Conservation (phyloP, 2,329 filamentous ascomycete genomes). For the Knufia petricola region DNA sequence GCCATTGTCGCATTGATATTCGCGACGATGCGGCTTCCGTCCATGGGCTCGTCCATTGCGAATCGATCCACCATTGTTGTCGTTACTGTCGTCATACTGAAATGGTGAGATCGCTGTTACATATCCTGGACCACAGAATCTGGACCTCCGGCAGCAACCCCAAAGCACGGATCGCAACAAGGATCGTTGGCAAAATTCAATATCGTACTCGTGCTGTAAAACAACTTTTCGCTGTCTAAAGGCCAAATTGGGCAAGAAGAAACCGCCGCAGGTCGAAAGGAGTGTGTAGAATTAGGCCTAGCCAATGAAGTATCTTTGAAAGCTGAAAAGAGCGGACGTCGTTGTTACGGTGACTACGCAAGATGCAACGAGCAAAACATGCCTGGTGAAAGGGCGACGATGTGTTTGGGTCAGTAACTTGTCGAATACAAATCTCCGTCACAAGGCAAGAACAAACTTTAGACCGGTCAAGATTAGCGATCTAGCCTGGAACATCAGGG, state of each 20-base stretch:
- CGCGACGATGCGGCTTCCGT: conserved; percentile 4
- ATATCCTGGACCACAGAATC: neutral
- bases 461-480: neutral
- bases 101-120: neutral
- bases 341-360: conserved; percentile 1
- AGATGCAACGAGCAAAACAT: neutral
- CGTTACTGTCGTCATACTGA: conserved; percentile 6
- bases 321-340: conserved; percentile 3
- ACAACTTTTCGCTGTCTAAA: neutral
- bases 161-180: neutral
- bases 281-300: neutral
- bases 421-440: too few species aligned
- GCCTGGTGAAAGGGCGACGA: neutral
- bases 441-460: too few species aligned
- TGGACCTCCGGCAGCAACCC: neutral
- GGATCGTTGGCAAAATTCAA: neutral
- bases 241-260: neutral
- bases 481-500: neutral
- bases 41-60: conserved; percentile 1
- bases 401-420: neutral
- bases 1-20: conserved; percentile 9
- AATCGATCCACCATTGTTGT: neutral
- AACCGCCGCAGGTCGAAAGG: neutral
- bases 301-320: neutral
- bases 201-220: too few species aligned